Evolutionary conservation across 2,329 filamentous ascomycete species (phyloP).

Genomic region (Fusarium albosuccineum): DNA sequence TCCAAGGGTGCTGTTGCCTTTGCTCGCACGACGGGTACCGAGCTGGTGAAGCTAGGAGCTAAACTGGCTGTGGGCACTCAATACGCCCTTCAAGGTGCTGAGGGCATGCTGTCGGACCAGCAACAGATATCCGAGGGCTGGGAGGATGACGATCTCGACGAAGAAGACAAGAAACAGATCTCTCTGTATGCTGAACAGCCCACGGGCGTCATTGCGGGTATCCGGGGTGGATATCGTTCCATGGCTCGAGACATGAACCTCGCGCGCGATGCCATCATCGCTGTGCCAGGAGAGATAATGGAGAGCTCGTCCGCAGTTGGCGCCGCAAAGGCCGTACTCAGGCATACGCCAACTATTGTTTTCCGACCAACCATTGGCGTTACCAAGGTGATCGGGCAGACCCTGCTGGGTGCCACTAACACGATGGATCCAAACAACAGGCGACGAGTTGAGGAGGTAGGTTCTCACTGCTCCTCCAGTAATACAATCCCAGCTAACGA

Average conservation of each 20-base stretch:
- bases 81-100: conserved; percentile 89
- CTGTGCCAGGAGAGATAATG: conserved; percentile 91
- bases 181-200: conserved; percentile 96
- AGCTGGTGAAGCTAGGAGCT: conserved; percentile 93
- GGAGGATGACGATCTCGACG: conserved; percentile 73
- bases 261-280: conserved; percentile 91
- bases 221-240: conserved; percentile 85
- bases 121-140: conserved; percentile 55
- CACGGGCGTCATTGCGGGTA: conserved; percentile 85
- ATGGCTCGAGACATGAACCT: conserved; percentile 89
- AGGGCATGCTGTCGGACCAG: conserved; percentile 76
- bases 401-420: conserved; percentile 92
- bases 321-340: conserved; percentile 81
- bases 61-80: conserved; percentile 96
- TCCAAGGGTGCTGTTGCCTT: conserved; percentile 92
- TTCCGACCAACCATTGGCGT: conserved; percentile 91
- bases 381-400: conserved; percentile 88
- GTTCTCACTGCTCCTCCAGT: conserved; percentile 54
- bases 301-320: conserved; percentile 86
- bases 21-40: conserved; percentile 91
- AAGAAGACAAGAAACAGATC: conserved; percentile 81
- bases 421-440: conserved; percentile 86
- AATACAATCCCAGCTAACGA: conserved; percentile 22
- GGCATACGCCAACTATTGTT: conserved; percentile 91
- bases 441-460: conserved; percentile 88